phyloP scores from a whole-genome alignment of 2,329 filamentous ascomycete species.

The Sarocladiaceae sp. region DNA sequence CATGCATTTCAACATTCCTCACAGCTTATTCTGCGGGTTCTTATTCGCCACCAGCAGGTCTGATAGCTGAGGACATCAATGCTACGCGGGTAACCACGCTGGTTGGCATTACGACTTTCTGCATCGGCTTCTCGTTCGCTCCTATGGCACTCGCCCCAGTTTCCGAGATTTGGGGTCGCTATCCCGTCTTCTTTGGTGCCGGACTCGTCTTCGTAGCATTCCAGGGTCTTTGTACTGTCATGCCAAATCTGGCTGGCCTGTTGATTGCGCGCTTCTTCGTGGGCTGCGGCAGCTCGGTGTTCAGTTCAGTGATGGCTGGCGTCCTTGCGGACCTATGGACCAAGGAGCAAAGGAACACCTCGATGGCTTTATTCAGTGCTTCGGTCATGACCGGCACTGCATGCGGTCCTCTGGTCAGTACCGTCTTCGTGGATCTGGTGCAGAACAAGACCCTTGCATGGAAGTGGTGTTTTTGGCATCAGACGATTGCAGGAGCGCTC shows the following conservation, averaged over 20 bases:
- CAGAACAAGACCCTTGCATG: slow-evolving; percentile 46
- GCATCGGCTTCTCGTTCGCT: slow-evolving; percentile 71
- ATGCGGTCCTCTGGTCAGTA: slow-evolving; percentile 67
- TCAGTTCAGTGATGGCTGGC: slow-evolving; percentile 89
- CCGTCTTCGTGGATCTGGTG: slow-evolving; percentile 62
- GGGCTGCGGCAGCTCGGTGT: slow-evolving; percentile 72
- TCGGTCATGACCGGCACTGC: slow-evolving; percentile 75
- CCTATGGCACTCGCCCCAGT: slow-evolving; percentile 89
- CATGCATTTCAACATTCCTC: slow-evolving; percentile 69
- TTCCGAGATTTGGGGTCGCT: slow-evolving; percentile 81
- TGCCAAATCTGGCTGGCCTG: slow-evolving; percentile 67
- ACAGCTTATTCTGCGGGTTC: slow-evolving; percentile 80
- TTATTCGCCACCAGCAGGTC: slow-evolving; percentile 64
- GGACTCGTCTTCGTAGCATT: slow-evolving; percentile 68
- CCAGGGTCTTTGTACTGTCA: slow-evolving; percentile 70
- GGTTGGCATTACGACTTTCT: slow-evolving; percentile 77
- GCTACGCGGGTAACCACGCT: slow-evolving; percentile 63
- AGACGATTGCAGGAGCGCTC: slow-evolving; percentile 64
- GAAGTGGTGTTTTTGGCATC: slow-evolving; percentile 89
- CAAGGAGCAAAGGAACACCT: slow-evolving; percentile 73
- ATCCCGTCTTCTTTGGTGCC: slow-evolving; percentile 73
- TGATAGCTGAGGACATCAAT: slow-evolving; percentile 63
- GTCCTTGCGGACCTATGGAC: slow-evolving; percentile 85
- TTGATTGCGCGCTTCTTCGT: slow-evolving; percentile 70
- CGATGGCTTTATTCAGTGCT: slow-evolving; percentile 87